Percentiles rank a stretch among this genome's conserved stretches.
These are phyloP conservation scores for Pyrenula massariospora DNA, from an alignment of 495 filamentous ascomycete genomes.

Conservation along the genomic window DNA sequence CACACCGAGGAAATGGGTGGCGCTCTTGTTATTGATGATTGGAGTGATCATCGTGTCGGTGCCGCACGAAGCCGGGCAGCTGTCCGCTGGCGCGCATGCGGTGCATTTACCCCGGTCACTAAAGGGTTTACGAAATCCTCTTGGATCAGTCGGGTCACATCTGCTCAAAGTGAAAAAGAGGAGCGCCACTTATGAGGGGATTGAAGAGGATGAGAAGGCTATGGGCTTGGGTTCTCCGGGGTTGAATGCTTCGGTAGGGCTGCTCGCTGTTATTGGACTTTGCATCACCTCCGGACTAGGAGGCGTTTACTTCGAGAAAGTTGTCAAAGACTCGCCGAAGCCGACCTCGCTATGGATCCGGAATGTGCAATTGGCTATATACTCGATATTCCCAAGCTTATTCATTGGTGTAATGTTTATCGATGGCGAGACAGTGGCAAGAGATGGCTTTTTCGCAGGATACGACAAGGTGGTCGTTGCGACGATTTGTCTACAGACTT, in stretches of 20 bases:
- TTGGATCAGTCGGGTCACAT: conserved; percentile 24
- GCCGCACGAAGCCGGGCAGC: conserved; percentile 38
- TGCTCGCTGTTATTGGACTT: conserved; percentile 63
- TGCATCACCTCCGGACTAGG: conserved; percentile 72
- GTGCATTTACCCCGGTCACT: conserved; percentile 67
- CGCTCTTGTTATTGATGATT: conserved; percentile 65
- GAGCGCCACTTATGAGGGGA: conserved; percentile 95
- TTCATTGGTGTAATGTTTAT: conserved; percentile 77
- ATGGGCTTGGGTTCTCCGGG: conserved; percentile 11
- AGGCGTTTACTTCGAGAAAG: conserved; percentile 90
- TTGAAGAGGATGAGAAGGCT: conserved; percentile 57
- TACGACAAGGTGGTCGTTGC: conserved; percentile 90
- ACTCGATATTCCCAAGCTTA: conserved; percentile 77
- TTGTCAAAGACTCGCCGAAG: conserved; percentile 68
- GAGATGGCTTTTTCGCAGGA: conserved; percentile 81
- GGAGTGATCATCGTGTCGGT: conserved; percentile 86
- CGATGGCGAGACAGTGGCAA: conserved; percentile 73
- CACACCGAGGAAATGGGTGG: conserved; percentile 60
- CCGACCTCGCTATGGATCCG: conserved; percentile 75
- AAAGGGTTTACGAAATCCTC: conserved; percentile 36
- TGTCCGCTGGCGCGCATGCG: conserved; percentile 25
- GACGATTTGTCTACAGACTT: conserved; percentile 67
- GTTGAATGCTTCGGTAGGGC: conserved; percentile 52
- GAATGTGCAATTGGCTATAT: conserved; percentile 88
- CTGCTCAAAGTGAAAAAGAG: conserved; percentile 42